Evolutionary conservation across 169 alveolate genomes (phyloP).

Genomic region (Plasmodium malariae): DNA sequence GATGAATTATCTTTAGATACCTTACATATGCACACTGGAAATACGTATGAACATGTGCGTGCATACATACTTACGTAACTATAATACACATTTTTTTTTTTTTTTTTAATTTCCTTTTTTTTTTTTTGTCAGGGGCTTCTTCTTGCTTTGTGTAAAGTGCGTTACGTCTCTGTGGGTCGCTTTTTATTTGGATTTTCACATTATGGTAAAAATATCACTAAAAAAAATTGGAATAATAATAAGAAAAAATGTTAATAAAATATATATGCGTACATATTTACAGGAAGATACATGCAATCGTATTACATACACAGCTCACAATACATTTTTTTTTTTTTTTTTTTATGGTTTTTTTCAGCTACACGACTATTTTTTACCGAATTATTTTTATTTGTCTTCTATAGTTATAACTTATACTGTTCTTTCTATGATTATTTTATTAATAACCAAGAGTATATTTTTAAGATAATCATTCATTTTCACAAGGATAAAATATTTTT

Average conservation of each 20-base stretch:
- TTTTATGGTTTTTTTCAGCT: slow-evolving; percentile 36
- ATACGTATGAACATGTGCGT: not conserved
- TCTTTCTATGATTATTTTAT: slow-evolving; percentile 13
- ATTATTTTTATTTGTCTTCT: slow-evolving; percentile 10
- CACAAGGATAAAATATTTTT: slow-evolving; percentile 30
- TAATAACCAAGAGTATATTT: slow-evolving; percentile 31
- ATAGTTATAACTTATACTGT: not conserved
- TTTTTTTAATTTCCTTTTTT: no score
- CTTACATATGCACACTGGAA: no score
- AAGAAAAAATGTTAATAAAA: not conserved
- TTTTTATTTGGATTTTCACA: slow-evolving; percentile 19
- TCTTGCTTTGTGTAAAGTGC: slow-evolving; percentile 27
- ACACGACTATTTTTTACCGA: slow-evolving; percentile 54
- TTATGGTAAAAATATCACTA: slow-evolving; percentile 36
- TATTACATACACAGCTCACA: not conserved
- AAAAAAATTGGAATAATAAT: not conserved
- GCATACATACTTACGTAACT: no score
- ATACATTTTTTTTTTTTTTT: not conserved
- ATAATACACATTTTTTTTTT: no score
- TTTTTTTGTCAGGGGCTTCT: slow-evolving; percentile 12
- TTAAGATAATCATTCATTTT: slow-evolving; percentile 34
- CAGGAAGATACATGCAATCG: not conserved
- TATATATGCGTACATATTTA: not conserved
- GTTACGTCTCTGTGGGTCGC: slow-evolving; percentile 36
- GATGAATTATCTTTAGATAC: no score